Evolutionary conservation across 2,329 filamentous ascomycete genomes (phyloP).

Genomic region (Magnaporthiopsis poae): DNA sequence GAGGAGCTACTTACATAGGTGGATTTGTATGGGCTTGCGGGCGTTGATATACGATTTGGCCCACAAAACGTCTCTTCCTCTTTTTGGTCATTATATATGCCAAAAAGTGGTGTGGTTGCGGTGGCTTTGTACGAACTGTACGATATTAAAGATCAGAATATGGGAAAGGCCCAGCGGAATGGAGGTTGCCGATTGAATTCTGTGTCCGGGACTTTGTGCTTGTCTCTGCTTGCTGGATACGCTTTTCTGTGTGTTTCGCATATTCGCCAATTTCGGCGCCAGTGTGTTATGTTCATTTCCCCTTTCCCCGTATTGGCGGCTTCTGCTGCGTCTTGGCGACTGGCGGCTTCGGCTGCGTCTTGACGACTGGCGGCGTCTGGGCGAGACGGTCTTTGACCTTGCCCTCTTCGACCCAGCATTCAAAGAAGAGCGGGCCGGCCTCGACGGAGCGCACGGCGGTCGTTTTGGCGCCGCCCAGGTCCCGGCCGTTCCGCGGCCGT

Average conservation of each 20-base stretch:
- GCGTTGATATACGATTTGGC: neutral
- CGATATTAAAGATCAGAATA: too few relatives aligned
- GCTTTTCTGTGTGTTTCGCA: too few relatives aligned
- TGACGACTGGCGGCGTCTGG: neutral
- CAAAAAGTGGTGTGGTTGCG: too few relatives aligned
- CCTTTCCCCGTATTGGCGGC: too few relatives aligned
- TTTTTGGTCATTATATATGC: neutral
- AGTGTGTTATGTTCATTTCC: too few relatives aligned
- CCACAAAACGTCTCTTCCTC: neutral
- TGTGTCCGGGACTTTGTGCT: too few relatives aligned
- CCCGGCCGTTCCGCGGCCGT: conserved; percentile 16
- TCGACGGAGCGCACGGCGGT: conserved; percentile 43
- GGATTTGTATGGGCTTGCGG: neutral
- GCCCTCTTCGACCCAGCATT: conserved; percentile 56
- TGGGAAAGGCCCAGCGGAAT: too few relatives aligned
- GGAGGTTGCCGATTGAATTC: too few relatives aligned
- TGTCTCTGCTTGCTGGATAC: too few relatives aligned
- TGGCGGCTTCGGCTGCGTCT: neutral
- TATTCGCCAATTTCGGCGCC: neutral
- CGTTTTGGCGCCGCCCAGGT: conserved; percentile 31
- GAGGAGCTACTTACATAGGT: conserved; percentile 6
- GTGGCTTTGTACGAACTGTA: too few relatives aligned
- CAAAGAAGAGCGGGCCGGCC: conserved; percentile 52
- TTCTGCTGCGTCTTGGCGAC: neutral
- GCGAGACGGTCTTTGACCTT: conserved; percentile 20